A percentile compares a stretch with the other conserved stretches of the same genome.
Evolutionary conservation across 148 eudicot genomes (phyloP).

Genomic region (Amaranthus cruentus): DNA sequence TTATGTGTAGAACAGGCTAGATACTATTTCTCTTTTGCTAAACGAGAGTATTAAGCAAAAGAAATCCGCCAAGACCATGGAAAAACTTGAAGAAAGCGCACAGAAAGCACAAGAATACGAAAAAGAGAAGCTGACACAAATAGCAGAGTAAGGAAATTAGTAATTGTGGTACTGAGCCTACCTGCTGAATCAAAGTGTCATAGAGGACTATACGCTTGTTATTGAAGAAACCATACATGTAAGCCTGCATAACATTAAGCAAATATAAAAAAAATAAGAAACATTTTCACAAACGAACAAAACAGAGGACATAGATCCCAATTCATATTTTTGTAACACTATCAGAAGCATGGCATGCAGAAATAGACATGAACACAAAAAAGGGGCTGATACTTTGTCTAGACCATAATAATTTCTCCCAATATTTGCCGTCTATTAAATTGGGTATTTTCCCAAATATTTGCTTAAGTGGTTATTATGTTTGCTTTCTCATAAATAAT

Average conservation of each 20-base stretch:
- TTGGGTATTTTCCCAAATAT: neutral
- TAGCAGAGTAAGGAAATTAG: neutral
- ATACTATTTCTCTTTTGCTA: no score
- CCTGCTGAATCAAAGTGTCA: slow-evolving; percentile 97
- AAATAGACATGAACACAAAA: neutral
- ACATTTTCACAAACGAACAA: neutral
- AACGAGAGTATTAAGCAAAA: no score
- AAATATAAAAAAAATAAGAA: neutral
- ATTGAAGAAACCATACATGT: slow-evolving; percentile 98
- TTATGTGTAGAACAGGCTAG: no score
- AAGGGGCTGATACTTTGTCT: neutral
- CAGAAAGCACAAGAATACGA: neutral
- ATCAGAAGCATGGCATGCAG: neutral
- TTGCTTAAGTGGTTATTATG: neutral
- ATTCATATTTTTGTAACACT: neutral
- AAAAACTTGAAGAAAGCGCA: neutral
- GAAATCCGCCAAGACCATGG: no score
- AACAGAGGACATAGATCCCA: neutral
- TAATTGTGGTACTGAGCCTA: slow-evolving; percentile 21
- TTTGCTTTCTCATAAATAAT: neutral
- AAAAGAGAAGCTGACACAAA: neutral
- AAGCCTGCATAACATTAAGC: slow-evolving; percentile 61
- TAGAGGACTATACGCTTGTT: slow-evolving; percentile 96
- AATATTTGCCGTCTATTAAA: neutral
- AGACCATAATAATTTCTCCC: neutral